Evolutionary conservation across 768 basidiomycete species (phyloP).

Genomic region (Kwoniella newhampshirensis): DNA sequence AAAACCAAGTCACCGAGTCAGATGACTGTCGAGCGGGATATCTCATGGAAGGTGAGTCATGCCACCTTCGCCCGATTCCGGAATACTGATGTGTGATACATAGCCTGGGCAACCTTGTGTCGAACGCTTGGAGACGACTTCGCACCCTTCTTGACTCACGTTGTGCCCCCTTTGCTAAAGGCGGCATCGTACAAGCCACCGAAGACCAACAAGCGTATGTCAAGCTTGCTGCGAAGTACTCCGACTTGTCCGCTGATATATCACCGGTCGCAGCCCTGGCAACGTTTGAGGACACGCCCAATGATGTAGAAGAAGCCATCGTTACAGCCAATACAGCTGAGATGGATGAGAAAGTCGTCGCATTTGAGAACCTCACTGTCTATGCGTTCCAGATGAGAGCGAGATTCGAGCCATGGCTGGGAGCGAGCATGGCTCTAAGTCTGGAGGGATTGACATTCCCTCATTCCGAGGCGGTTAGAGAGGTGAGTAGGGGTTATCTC

Average conservation of each 20-base stretch:
- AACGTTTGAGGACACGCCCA: slow-evolving; percentile 17
- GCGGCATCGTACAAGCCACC: slow-evolving; percentile 68
- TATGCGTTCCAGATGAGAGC: slow-evolving; percentile 28
- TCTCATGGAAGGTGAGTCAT: slow-evolving; percentile 58
- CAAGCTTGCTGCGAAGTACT: not conserved
- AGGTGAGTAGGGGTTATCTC: slow-evolving; percentile 22
- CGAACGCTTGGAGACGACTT: slow-evolving; percentile 82
- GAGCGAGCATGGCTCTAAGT: slow-evolving; percentile 21
- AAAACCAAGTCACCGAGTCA: slow-evolving; percentile 70
- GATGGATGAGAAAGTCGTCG: slow-evolving; percentile 35
- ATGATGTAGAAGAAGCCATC: slow-evolving; percentile 64
- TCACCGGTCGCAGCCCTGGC: slow-evolving; percentile 63
- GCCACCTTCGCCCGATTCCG: not conserved
- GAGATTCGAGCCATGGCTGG: slow-evolving; percentile 30
- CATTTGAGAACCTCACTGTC: slow-evolving; percentile 33
- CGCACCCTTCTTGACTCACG: slow-evolving; percentile 77
- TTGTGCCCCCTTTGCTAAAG: slow-evolving; percentile 74
- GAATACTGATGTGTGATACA: slow-evolving; percentile 25
- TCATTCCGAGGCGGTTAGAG: slow-evolving; percentile 26
- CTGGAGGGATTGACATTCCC: slow-evolving; percentile 26
- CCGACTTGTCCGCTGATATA: slow-evolving; percentile 58
- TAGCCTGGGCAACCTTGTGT: slow-evolving; percentile 86
- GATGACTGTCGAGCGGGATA: slow-evolving; percentile 69
- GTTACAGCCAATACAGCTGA: slow-evolving; percentile 59
- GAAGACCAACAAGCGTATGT: slow-evolving; percentile 14